Conservation (phyloP, 495 filamentous ascomycete species). For the Sordaria brevicollis region DNA sequence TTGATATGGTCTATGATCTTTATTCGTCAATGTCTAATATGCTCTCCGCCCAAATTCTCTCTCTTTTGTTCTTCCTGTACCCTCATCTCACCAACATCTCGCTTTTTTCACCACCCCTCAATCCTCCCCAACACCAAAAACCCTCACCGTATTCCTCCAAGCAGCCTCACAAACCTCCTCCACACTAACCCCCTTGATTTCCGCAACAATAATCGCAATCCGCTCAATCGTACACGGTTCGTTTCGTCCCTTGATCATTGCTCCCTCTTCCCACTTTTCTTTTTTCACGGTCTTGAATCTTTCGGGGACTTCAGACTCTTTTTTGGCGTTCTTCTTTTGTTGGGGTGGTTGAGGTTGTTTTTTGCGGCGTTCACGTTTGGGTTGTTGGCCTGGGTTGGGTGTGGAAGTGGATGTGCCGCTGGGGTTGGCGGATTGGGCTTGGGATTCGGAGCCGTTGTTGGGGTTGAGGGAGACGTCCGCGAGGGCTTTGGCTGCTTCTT, state of each 20-base stretch:
- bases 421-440: background rate
- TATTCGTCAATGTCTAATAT: constrained; percentile 4
- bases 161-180: constrained; percentile 80
- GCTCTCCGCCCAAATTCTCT: constrained; percentile 6
- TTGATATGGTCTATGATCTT: background rate
- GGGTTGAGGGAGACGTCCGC: background rate
- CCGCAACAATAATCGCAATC: constrained; percentile 80
- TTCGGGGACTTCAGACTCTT: constrained; percentile 35
- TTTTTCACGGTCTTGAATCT: constrained; percentile 64
- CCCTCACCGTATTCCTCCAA: constrained; percentile 71
- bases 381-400: background rate
- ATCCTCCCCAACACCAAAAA: constrained; percentile 61
- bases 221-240: constrained; percentile 75
- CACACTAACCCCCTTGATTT: constrained; percentile 64
- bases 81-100: too few species aligned
- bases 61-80: background rate
- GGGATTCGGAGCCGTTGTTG: background rate
- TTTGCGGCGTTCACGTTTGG: background rate
- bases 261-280: constrained; percentile 74
- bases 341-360: constrained; percentile 16
- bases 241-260: constrained; percentile 85
- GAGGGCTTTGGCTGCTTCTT: background rate
- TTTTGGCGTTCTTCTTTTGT: constrained; percentile 33
- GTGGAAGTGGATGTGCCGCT: too few species aligned
- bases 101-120: background rate